Conservation (phyloP, 129 eudicot species). For the Flaveria ramosissima region DNA sequence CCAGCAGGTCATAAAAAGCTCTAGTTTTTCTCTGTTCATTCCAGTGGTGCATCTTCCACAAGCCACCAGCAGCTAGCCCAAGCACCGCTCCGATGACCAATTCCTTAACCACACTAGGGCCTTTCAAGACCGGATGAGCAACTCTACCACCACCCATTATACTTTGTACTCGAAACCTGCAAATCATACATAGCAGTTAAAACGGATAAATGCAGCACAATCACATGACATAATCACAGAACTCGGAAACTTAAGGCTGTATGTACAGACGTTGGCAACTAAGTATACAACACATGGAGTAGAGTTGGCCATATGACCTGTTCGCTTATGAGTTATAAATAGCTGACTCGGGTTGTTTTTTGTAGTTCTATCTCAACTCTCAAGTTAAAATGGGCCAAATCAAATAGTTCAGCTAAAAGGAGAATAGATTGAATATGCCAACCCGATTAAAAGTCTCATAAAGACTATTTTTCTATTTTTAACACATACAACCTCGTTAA, state of each 20-base stretch:
- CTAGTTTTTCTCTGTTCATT: constrained; percentile 46
- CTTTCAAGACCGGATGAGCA: constrained; percentile 48
- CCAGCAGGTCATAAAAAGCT: constrained; percentile 39
- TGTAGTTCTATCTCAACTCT: neutral
- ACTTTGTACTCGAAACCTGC: constrained; percentile 15
- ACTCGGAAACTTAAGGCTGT: neutral
- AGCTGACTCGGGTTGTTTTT: neutral
- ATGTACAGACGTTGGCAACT: neutral
- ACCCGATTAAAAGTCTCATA: neutral
- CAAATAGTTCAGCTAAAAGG: neutral
- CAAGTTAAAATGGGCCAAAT: neutral
- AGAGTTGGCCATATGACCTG: neutral
- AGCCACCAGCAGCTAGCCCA: constrained; percentile 47
- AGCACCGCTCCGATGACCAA: constrained; percentile 43
- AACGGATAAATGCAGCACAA: neutral
- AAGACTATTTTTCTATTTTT: neutral
- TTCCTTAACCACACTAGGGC: constrained; percentile 50
- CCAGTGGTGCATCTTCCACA: constrained; percentile 59
- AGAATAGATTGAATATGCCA: neutral
- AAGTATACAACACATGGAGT: neutral
- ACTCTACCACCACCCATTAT: constrained; percentile 49
- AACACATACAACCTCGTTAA: neutral
- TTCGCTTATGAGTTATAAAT: neutral
- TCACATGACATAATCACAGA: neutral
- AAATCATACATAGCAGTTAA: constrained; percentile 7